Base-by-base conservation (phyloP, 305 asterid genomes). In the Fraxinus sp. region DNA sequence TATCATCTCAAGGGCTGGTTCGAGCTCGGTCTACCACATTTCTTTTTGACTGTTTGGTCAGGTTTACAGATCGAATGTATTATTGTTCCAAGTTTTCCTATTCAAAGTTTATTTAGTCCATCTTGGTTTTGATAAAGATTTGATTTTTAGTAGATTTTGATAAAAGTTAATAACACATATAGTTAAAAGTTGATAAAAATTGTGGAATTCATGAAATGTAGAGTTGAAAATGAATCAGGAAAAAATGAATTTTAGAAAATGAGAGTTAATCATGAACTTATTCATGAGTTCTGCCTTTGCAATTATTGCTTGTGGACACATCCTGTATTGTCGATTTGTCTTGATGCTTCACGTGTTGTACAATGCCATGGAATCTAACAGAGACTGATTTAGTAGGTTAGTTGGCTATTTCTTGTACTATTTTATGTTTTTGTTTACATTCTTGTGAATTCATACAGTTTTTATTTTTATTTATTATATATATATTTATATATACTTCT, bases 231-330 rank as follows among this genome's bases (percentile, higher is more conserved):
- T 44, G n/a, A 44, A 16, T 9, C 0, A 0, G 0, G n/a, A 44
- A 3, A 44, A 44, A 44, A 2, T 7, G 9, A 37, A 37, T 37
- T 37, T 7, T 37, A 7, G 44, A 37, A 37, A 44, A 11, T 41
- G 14, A 41, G 14, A 41, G 3, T 9, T 3, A 9, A 41, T 8
- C 46, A 8, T 9, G 5, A 2, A 3, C 1, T 44, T 44, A 44
- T 44, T 11, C 11, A 11, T 44, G 55, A 36, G 41, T 36, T 36
- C 9, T 36, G 41, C 41, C 41, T 36, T 44, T 37, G 36, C 80
- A 77, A 59, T 59, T 59, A 59, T 1, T 46, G 80, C 80, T 46
- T 18, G 36, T 78, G 33, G 74, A 13, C 74, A 78, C 57, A 28
- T 78, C 81, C 32, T 35, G 70, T 10, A 7, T 8, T 32, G 35